phyloP scores from a whole-genome alignment of 768 basidiomycete genomes.

The Rhodotorula sphaerocarpa region DNA sequence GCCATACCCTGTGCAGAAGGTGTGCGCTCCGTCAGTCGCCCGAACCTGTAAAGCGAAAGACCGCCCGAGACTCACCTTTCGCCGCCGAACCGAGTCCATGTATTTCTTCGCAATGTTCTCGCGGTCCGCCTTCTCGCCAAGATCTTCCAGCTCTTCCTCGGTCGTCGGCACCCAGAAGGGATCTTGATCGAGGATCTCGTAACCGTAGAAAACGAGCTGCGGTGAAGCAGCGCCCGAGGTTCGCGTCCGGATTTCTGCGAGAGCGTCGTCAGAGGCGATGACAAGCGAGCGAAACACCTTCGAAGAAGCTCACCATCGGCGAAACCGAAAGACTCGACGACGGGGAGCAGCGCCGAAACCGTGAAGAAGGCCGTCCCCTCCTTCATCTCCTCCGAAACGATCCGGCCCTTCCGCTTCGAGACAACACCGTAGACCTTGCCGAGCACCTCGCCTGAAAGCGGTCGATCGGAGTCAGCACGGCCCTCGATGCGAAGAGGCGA shows the following conservation, averaged over 20 bases:
- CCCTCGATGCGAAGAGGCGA: slow-evolving; percentile 26
- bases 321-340: slow-evolving; percentile 96
- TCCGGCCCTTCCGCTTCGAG: slow-evolving; percentile 77
- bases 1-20: slow-evolving; percentile 68
- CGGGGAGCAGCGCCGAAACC: slow-evolving; percentile 79
- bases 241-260: slow-evolving; percentile 79
- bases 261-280: not conserved
- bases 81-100: slow-evolving; percentile 29
- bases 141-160: slow-evolving; percentile 89
- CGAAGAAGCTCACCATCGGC: slow-evolving; percentile 61
- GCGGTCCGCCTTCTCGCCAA: slow-evolving; percentile 91
- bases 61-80: slow-evolving; percentile 18
- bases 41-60: not conserved
- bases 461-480: not conserved
- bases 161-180: slow-evolving; percentile 98
- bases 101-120: slow-evolving; percentile 72
- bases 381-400: slow-evolving; percentile 97
- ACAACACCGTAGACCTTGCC: slow-evolving; percentile 97
- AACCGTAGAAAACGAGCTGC: slow-evolving; percentile 92
- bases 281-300: slow-evolving; percentile 2
- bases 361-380: slow-evolving; percentile 94
- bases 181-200: slow-evolving; percentile 81
- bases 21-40: not conserved
- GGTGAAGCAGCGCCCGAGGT: slow-evolving; percentile 97
- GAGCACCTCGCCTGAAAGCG: slow-evolving; percentile 71